A percentile compares a stretch with the other conserved stretches of the same genome.
Conservation (phyloP, 2,329 filamentous ascomycete species). For the Epichloe sibirici region DNA sequence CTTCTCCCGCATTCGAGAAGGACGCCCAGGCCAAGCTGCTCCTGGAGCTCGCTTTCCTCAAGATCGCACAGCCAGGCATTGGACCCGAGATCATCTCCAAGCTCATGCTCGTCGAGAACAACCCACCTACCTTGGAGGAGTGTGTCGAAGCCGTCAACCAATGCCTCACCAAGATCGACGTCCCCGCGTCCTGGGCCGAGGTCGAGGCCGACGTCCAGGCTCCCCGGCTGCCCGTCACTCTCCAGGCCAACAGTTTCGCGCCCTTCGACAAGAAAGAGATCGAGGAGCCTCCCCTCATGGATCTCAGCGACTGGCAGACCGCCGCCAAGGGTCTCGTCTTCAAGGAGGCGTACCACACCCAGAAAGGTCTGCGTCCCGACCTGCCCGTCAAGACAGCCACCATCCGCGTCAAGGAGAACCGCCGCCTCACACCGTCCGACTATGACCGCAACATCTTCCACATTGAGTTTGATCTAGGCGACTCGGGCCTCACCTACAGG, state of each 20-base stretch:
- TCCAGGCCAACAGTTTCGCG: slow-evolving; percentile 72
- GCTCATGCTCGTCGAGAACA: slow-evolving; percentile 46
- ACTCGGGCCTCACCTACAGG: slow-evolving; percentile 86
- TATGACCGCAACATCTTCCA: slow-evolving; percentile 99
- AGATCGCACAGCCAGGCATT: slow-evolving; percentile 56
- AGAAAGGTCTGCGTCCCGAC: slow-evolving; percentile 67
- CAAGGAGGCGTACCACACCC: slow-evolving; percentile 83
- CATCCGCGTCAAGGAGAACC: slow-evolving; percentile 88
- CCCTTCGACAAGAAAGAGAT: slow-evolving; percentile 69
- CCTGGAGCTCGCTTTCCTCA: slow-evolving; percentile 72
- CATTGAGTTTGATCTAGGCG: slow-evolving; percentile 92
- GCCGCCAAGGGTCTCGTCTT: slow-evolving; percentile 82
- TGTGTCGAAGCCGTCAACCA: slow-evolving; percentile 55
- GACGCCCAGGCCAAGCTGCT: slow-evolving; percentile 56
- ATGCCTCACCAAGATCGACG: slow-evolving; percentile 59
- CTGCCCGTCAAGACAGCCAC: slow-evolving; percentile 74
- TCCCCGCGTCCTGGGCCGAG: slow-evolving; percentile 65
- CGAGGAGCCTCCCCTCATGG: slow-evolving; percentile 44
- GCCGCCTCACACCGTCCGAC: slow-evolving; percentile 70
- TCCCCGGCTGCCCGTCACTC: slow-evolving; percentile 44
- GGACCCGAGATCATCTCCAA: slow-evolving; percentile 53
- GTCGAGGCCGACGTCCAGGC: slow-evolving; percentile 39
- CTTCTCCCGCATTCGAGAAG: slow-evolving; percentile 55
- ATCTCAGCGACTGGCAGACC: slow-evolving; percentile 65
- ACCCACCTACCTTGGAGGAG: slow-evolving; percentile 37